A percentile compares a stretch with the other conserved stretches of the same genome.
Evolutionary conservation across 2,329 filamentous ascomycete genomes (phyloP).

Genomic region (Anthostomella pinea): DNA sequence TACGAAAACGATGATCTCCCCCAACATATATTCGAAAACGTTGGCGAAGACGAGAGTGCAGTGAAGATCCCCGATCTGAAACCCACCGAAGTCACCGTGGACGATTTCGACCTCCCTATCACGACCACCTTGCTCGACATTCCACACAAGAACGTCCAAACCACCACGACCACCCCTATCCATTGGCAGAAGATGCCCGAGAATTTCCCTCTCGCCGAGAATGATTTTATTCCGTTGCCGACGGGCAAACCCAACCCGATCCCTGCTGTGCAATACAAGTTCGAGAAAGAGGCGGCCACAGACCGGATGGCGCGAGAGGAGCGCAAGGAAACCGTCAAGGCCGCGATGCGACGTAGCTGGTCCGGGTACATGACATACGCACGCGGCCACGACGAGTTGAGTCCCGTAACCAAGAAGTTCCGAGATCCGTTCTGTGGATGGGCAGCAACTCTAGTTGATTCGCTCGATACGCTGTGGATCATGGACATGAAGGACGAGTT

Average conservation of each 20-base stretch:
- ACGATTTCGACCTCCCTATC: constrained; percentile 14
- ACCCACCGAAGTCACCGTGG: constrained; percentile 11
- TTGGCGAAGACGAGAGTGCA: constrained; percentile 12
- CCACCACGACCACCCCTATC: constrained; percentile 33
- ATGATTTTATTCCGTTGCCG: constrained; percentile 73
- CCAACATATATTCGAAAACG: constrained; percentile 16
- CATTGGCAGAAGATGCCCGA: constrained; percentile 76
- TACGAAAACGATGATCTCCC: constrained; percentile 14
- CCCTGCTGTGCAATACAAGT: constrained; percentile 73
- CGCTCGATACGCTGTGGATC: constrained; percentile 70
- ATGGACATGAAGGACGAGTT: constrained; percentile 69
- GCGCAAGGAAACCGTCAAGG: constrained; percentile 65
- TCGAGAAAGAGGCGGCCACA: constrained; percentile 61
- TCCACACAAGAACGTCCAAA: constrained; percentile 28
- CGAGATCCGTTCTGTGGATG: constrained; percentile 83
- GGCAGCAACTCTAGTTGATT: constrained; percentile 66
- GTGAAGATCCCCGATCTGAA: constrained; percentile 24
- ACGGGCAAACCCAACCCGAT: constrained; percentile 67
- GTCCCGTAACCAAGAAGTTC: constrained; percentile 63
- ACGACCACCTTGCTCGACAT: constrained; percentile 23
- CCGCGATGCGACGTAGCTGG: constrained; percentile 78
- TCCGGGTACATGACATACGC: constrained; percentile 74
- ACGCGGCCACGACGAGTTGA: constrained; percentile 84
- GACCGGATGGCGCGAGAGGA: constrained; percentile 61
- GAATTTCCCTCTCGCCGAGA: constrained; percentile 70